Evolutionary conservation across 108 stramenopile species (phyloP).

Genomic region (Skeletonema menzelii): DNA sequence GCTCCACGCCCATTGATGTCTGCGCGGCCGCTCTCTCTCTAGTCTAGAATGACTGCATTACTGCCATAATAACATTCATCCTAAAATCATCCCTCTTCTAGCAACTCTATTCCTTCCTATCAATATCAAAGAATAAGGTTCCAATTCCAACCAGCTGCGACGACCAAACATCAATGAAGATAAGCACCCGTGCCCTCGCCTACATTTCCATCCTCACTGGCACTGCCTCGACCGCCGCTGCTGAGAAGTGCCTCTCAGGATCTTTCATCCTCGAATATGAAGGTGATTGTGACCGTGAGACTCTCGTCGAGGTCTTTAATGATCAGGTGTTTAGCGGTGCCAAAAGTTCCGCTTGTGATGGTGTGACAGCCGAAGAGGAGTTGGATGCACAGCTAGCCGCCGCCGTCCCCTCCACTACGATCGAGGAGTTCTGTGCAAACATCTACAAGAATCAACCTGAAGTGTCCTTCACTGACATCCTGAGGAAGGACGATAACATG

Average conservation of each 20-base stretch:
- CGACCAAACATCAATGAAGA: background rate
- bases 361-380: conserved; percentile 18
- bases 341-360: conserved; percentile 11
- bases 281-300: conserved; percentile 29
- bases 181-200: background rate
- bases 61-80: too few relatives aligned
- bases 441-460: conserved; percentile 10
- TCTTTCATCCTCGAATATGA: conserved; percentile 13
- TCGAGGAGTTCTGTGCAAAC: conserved; percentile 9
- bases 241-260: conserved; percentile 1
- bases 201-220: background rate
- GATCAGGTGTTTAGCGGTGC: conserved; percentile 18
- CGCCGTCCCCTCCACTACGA: background rate
- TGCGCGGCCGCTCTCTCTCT: too few relatives aligned
- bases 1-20: too few relatives aligned
- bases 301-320: conserved; percentile 24
- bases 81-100: too few relatives aligned
- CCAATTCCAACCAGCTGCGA: background rate
- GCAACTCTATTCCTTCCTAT: background rate
- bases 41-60: too few relatives aligned
- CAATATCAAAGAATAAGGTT: background rate
- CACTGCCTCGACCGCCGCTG: background rate
- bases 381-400: conserved; percentile 16
- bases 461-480: conserved; percentile 28
- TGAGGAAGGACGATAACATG: conserved; percentile 18